Conservation (phyloP, 2,329 filamentous ascomycete genomes). For the Aspergillus glaucus region DNA sequence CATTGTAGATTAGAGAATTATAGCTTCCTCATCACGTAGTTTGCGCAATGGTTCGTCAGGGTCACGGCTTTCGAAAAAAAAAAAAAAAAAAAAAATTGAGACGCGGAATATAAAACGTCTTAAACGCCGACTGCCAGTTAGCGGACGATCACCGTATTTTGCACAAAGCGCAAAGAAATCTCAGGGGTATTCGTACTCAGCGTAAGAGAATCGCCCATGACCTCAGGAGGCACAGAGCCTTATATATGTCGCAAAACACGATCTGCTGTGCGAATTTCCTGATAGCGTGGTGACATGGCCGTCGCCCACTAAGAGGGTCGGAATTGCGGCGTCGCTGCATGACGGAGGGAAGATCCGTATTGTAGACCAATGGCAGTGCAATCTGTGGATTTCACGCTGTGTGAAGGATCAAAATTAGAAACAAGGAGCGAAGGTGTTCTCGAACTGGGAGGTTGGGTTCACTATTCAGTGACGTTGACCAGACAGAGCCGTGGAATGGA, state of each 20-base stretch:
- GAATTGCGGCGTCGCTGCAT: neutral
- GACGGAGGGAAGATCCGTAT: neutral
- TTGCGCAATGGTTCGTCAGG: neutral
- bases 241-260: neutral
- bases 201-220: no score
- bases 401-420: no score
- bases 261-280: neutral
- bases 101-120: no score
- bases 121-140: no score
- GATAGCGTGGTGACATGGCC: neutral
- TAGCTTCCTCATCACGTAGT: neutral
- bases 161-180: no score
- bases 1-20: constrained; percentile 9
- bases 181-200: no score
- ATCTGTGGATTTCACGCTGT: neutral
- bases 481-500: constrained; percentile 4
- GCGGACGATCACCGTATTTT: no score
- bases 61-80: no score
- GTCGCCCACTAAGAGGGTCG: neutral
- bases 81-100: no score
- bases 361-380: neutral
- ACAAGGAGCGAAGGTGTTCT: neutral
- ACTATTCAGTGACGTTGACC: constrained; percentile 5
- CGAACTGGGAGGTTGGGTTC: neutral
- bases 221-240: neutral